Evolutionary conservation across 2,329 filamentous ascomycete genomes (phyloP).

Genomic region (Tolypocladium inflatum): DNA sequence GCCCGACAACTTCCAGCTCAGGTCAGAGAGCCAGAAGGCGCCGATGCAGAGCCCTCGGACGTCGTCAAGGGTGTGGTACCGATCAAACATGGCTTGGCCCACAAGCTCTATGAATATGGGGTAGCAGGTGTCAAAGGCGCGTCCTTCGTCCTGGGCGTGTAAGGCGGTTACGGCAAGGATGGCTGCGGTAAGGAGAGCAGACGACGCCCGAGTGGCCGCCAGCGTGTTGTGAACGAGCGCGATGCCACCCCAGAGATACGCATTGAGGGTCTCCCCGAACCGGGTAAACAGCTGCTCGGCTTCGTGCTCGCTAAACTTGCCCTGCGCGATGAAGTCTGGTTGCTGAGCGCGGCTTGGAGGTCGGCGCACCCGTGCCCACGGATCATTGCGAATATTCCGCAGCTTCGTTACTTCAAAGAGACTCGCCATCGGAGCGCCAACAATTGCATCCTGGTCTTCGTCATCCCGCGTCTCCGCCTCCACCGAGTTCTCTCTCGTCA

Average conservation of each 20-base stretch:
- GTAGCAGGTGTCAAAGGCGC: conserved; percentile 46
- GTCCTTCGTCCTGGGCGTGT: conserved; percentile 23
- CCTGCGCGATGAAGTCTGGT: conserved; percentile 19
- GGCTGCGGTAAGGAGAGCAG: conserved; percentile 17
- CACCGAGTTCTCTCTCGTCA: conserved; percentile 22
- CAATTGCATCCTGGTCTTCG: conserved; percentile 17
- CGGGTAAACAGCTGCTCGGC: conserved; percentile 17
- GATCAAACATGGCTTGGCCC: conserved; percentile 47
- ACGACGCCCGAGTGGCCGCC: conserved; percentile 17
- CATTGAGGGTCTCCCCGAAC: conserved; percentile 18
- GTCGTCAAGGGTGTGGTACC: conserved; percentile 42
- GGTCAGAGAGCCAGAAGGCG: conserved; percentile 54
- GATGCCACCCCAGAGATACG: conserved; percentile 22
- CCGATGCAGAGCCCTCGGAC: conserved; percentile 52
- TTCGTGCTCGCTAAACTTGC: conserved; percentile 14
- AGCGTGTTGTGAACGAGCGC: conserved; percentile 18
- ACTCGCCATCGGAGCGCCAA: conserved; percentile 21
- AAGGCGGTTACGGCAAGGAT: conserved; percentile 23
- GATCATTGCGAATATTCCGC: conserved; percentile 21
- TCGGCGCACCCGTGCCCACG: conserved; percentile 9
- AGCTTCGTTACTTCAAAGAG: conserved; percentile 22
- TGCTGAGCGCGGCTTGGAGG: conserved; percentile 6
- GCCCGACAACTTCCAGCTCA: conserved; percentile 46
- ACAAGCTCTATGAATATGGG: conserved; percentile 48
- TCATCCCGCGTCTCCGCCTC: conserved; percentile 11